Conservation (phyloP, 768 basidiomycete species). For the Pholiota conissans region DNA sequence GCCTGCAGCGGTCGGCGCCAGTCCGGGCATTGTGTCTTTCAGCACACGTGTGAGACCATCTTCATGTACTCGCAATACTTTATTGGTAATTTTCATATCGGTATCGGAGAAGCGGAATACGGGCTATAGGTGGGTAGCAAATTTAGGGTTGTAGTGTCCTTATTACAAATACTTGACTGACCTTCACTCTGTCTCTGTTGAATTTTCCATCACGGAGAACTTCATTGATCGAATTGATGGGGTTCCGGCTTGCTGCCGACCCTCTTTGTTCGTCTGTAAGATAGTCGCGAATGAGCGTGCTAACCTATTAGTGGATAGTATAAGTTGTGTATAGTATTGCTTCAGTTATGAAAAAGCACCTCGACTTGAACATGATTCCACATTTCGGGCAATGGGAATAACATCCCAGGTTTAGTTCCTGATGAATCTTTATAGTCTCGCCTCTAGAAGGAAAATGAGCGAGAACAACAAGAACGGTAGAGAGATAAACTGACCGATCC, state of each 20-base stretch:
- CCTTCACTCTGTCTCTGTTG: constrained; percentile 78
- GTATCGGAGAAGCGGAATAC: constrained; percentile 94
- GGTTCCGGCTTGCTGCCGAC: constrained; percentile 76
- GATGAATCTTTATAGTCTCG: constrained; percentile 90
- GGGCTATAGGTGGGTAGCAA: constrained; percentile 48
- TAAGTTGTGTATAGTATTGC: constrained; percentile 6
- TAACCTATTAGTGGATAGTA: constrained; percentile 52
- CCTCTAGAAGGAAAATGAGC: constrained; percentile 28
- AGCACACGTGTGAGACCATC: constrained; percentile 82
- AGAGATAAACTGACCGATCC: constrained; percentile 69
- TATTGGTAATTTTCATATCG: constrained; percentile 69
- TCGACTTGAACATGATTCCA: constrained; percentile 90
- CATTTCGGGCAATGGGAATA: constrained; percentile 84
- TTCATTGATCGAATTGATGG: constrained; percentile 92
- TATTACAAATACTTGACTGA: constrained; percentile 22
- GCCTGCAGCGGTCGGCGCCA: constrained; percentile 72
- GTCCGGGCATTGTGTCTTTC: constrained; percentile 90
- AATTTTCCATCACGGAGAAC: constrained; percentile 84
- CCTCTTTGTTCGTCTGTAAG: constrained; percentile 90
- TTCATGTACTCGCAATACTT: constrained; percentile 73
- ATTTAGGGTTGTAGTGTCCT: too few relatives aligned
- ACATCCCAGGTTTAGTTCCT: constrained; percentile 68
- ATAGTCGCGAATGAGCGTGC: constrained; percentile 83
- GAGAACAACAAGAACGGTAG: background rate
- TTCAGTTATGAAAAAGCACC: constrained; percentile 41